Conservation (phyloP, 169 alveolate genomes). For the Cryptosporidium sp. region DNA sequence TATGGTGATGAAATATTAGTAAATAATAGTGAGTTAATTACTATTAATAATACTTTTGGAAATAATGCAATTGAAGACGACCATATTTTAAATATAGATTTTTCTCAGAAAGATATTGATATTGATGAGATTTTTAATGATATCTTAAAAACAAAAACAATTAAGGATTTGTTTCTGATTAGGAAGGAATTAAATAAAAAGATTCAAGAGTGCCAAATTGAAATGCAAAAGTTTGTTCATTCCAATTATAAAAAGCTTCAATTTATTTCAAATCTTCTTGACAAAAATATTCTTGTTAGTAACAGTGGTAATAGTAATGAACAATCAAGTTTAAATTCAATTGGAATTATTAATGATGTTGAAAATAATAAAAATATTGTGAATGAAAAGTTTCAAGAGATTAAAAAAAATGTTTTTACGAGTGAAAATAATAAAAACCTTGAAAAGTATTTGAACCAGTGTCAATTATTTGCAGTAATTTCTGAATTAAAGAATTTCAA, state of each 20-base stretch:
- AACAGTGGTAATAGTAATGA: not conserved
- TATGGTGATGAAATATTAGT: conserved; percentile 28
- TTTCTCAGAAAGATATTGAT: not conserved
- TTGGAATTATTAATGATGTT: not conserved
- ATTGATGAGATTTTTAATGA: conserved; percentile 12
- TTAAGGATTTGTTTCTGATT: conserved; percentile 32
- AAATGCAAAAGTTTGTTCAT: conserved; percentile 52
- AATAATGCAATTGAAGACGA: not conserved
- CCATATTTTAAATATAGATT: not conserved
- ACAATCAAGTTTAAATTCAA: not conserved
- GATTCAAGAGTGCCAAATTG: conserved; percentile 12
- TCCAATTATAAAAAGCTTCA: conserved; percentile 36
- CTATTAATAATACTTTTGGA: not conserved
- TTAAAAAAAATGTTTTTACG: not conserved
- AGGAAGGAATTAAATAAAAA: conserved; percentile 7
- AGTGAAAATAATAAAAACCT: conserved; percentile 24
- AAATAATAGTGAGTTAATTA: not conserved
- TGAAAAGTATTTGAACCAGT: not conserved
- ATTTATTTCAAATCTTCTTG: conserved; percentile 9
- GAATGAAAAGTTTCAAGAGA: not conserved
- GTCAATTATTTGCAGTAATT: not conserved
- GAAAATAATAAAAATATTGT: not conserved
- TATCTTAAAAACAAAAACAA: conserved; percentile 28
- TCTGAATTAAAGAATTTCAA: conserved; percentile 7
- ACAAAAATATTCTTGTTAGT: not conserved